Base-by-base conservation (phyloP, 768 basidiomycete genomes). In the Agaricus bisporus region DNA sequence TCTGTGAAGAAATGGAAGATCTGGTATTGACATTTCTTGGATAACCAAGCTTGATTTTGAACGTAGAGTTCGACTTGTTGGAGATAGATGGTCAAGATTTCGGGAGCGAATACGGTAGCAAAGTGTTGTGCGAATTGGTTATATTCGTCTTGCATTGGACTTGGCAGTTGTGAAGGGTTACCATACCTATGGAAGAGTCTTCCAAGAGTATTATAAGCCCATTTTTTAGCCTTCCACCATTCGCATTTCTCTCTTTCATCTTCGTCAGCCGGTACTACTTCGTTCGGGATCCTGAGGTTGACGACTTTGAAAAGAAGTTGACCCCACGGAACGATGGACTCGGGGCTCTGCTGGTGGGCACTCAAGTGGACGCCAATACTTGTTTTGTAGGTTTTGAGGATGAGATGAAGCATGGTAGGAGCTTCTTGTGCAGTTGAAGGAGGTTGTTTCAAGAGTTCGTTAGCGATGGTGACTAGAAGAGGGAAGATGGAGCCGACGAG, bases 181-280 rank as follows among this genome's bases (percentile, higher is more conserved):
- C 92, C 93, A 60, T 83, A 95, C 49, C 86, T 77, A 61, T 87
- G 86, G 77, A 93, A 93, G 14, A 93, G 71, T 20, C 84, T 74
- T 35, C 88, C 87, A 7, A 95, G 73, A 36, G 82, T 82, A n/a
- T 78, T 81, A 63, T 86, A 93, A 0, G 92, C 89, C 93, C 92
- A 95, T 64, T 95, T 95, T 72, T 95, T 95, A 8, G 86, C 79
- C 64, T 85, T 86, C 88, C 91, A 91, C 92, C 93, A 95, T 61
- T 90, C 87, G 43, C 75, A 80, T 44, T 75, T 76, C 70, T 93
- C 90, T 35, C 88, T 74, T 14, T 87, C 86, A 5, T 91, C 87
- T 56, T 83, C 79, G 53, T 88, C 82, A 26, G 77, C 80, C 1
- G 88, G 85, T 0, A 91, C 77, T 18, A 74, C 78, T 2, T 82